Evolutionary conservation across 2,329 filamentous ascomycete species (phyloP), one percentile per base, ranked within the genome.

Genomic region (Microdochium nivale): DNA sequence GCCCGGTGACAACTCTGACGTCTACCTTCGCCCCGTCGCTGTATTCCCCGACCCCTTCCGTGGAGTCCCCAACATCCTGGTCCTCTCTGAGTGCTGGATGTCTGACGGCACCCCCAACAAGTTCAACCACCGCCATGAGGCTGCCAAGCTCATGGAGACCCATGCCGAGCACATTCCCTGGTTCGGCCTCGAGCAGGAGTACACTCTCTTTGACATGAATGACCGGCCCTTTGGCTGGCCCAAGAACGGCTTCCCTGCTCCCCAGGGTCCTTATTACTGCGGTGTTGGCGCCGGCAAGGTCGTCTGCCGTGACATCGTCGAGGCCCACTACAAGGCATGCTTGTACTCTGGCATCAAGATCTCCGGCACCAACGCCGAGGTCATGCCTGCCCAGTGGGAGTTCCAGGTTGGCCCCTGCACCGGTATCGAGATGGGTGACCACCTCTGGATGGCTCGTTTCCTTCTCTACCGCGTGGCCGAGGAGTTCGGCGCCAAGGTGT

Each of bases 171-270:
- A 92, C 64, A 79, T 87, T 69, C 91, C 94, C 67, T 97, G 92
- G 94, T 99, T 97, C 74, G 94, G 94, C 74, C 84, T 99, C 19
- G 92, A 96, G 71, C 92, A 97, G 70, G 92, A 97, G 74, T 97
- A 97, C 81, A 97, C 90, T 55, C 85, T 95, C 47, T 86, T 97
- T 62, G 91, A 92, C 66, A 74, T 84, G 61, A 82, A 86, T 62
- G 88, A 90, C 71, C 87, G 90, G 75, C 94, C 94, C 51, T 96
- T 90, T 66, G 94, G 94, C 75, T 95, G 90, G 88, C 64, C 64
- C 67, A 82, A 82, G 73, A 84, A 86, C 66, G 90, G 90, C 66
- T 95, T 86, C 86, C 90, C 90, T 58, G 90, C 88, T 69, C 89
- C 91, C 61, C 90, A 95, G 75, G 90, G 90, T 59, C 90, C 90